These are phyloP conservation scores for Ophiocordyceps sinensis DNA, from an alignment of 2,329 filamentous ascomycete species.

Conservation along the genomic window DNA sequence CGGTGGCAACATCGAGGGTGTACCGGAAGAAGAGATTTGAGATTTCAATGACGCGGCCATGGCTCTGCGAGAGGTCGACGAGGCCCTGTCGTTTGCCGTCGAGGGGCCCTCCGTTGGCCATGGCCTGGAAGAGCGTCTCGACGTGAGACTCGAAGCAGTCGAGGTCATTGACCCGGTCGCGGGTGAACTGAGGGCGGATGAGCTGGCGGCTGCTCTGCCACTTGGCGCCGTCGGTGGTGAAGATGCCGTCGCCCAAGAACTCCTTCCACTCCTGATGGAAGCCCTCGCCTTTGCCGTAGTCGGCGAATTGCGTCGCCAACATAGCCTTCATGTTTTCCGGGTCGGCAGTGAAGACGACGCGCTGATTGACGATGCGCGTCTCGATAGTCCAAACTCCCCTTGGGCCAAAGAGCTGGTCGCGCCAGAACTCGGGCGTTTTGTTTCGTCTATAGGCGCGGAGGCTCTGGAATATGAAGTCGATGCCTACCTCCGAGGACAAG, in stretches of 20 bases:
- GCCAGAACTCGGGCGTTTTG: conserved; percentile 49
- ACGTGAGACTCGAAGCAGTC: conserved; percentile 71
- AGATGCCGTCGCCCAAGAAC: conserved; percentile 62
- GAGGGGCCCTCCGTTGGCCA: conserved; percentile 43
- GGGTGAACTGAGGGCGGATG: conserved; percentile 75
- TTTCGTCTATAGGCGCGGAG: conserved; percentile 37
- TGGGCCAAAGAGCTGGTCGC: conserved; percentile 28
- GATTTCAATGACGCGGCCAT: conserved; percentile 52
- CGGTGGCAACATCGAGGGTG: conserved; percentile 72
- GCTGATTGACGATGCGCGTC: conserved; percentile 33
- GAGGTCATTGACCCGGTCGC: conserved; percentile 70
- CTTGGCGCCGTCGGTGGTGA: conserved; percentile 60
- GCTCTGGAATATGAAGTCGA: conserved; percentile 14
- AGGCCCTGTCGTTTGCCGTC: conserved; percentile 41
- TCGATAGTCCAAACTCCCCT: conserved; percentile 44
- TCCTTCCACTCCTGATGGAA: conserved; percentile 66
- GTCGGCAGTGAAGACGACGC: conserved; percentile 65
- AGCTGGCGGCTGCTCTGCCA: conserved; percentile 76
- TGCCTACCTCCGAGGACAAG: too few species aligned
- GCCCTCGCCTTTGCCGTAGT: conserved; percentile 66
- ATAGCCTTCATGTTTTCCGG: conserved; percentile 85
- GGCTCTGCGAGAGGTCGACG: conserved; percentile 47
- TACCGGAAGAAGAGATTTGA: conserved; percentile 71
- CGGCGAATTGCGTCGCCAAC: conserved; percentile 66
- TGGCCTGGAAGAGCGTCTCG: conserved; percentile 53